phyloP scores from a whole-genome alignment of 106 monocot species.

The Dendrobium chrysotoxum region DNA sequence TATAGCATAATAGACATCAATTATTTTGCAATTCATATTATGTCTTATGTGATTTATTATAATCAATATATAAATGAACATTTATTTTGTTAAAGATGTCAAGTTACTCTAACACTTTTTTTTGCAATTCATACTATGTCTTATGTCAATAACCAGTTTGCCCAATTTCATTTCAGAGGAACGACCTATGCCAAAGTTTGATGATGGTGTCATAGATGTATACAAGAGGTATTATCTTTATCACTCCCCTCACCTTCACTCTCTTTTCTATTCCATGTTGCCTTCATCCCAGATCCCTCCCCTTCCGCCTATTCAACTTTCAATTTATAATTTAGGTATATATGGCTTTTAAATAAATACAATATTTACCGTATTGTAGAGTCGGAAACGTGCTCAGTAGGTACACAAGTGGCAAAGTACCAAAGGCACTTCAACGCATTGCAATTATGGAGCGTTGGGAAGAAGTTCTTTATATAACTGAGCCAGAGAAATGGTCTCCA shows the following conservation, averaged over 20 bases:
- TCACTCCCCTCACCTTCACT: neutral
- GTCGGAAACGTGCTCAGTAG: constrained; percentile 73
- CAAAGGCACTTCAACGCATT: constrained; percentile 85
- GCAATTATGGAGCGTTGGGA: constrained; percentile 72
- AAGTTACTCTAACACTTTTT: neutral
- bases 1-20: neutral
- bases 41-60: neutral
- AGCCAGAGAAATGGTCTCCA: constrained; percentile 90
- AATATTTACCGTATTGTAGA: constrained; percentile 23
- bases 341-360: neutral
- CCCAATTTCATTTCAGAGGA: constrained; percentile 27
- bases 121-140: too few species aligned
- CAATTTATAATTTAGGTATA: neutral
- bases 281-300: neutral
- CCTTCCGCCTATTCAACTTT: neutral
- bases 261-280: neutral
- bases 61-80: neutral
- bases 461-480: constrained; percentile 79
- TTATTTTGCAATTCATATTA: neutral
- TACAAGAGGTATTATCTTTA: constrained; percentile 56
- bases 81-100: neutral
- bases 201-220: constrained; percentile 57
- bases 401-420: constrained; percentile 89
- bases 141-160: too few species aligned
- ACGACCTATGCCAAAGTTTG: constrained; percentile 66